A percentile compares a stretch with the other conserved stretches of the same genome.
Evolutionary conservation across 306 rosid genomes (phyloP).

Genomic region (Corylus americana): DNA sequence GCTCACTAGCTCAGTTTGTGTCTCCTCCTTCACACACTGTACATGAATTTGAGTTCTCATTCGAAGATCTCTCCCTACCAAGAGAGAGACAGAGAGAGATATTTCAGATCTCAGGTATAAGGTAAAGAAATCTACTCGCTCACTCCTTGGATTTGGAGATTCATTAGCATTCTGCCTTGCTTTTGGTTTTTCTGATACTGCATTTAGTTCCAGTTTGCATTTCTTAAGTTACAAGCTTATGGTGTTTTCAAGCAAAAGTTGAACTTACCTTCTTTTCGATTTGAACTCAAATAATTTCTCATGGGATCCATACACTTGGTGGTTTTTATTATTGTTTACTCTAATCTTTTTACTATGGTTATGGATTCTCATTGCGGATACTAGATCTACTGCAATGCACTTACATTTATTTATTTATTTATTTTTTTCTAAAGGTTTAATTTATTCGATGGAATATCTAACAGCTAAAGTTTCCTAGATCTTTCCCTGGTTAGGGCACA

Average conservation of each 20-base stretch:
- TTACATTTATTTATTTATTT: constrained; percentile 8
- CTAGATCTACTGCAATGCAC: constrained; percentile 45
- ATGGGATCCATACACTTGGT: background rate
- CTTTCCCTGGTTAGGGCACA: background rate
- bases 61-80: constrained; percentile 23
- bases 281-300: background rate
- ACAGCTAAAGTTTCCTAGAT: background rate
- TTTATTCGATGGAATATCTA: constrained; percentile 6
- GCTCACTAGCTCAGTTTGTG: constrained; percentile 8
- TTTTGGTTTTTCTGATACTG: background rate
- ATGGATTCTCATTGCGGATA: constrained; percentile 14
- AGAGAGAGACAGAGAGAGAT: constrained; percentile 11
- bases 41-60: constrained; percentile 19
- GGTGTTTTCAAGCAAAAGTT: background rate
- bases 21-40: constrained; percentile 15
- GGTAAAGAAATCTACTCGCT: constrained; percentile 16
- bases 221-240: background rate
- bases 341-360: background rate
- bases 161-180: constrained; percentile 3
- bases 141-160: constrained; percentile 1
- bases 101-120: constrained; percentile 45
- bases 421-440: constrained; percentile 20
- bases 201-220: background rate
- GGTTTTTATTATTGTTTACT: constrained; percentile 3
- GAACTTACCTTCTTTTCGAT: background rate